Percentiles rank a stretch among this genome's conserved stretches.
Evolutionary conservation across 2,329 filamentous ascomycete species (phyloP).

Genomic region (Clathrospora elynae): DNA sequence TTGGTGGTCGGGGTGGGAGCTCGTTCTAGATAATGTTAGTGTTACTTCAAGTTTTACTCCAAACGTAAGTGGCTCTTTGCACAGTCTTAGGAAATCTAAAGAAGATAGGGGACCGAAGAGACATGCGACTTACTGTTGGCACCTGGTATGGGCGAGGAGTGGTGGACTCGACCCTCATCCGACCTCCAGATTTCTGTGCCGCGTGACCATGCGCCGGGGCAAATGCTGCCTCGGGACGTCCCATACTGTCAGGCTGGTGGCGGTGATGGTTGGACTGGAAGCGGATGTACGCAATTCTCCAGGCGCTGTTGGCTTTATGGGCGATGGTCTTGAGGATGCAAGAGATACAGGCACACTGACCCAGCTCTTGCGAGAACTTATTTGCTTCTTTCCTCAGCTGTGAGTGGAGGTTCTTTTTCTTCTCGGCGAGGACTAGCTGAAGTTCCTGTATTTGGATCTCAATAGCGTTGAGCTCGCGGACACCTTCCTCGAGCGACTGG

Average conservation of each 20-base stretch:
- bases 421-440: slow-evolving; percentile 44
- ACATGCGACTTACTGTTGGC: slow-evolving; percentile 11
- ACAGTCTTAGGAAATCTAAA: too few relatives aligned
- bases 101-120: neutral
- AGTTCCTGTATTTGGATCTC: slow-evolving; percentile 48
- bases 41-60: too few relatives aligned
- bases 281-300: slow-evolving; percentile 37
- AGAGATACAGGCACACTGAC: slow-evolving; percentile 51
- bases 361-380: slow-evolving; percentile 47
- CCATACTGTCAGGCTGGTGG: slow-evolving; percentile 30
- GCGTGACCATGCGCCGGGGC: slow-evolving; percentile 22
- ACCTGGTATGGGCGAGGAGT: slow-evolving; percentile 23
- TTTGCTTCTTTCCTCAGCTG: slow-evolving; percentile 38
- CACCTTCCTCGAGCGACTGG: slow-evolving; percentile 45
- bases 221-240: slow-evolving; percentile 29
- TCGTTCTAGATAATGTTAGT: slow-evolving; percentile 12
- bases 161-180: slow-evolving; percentile 13
- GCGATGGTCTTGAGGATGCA: slow-evolving; percentile 51
- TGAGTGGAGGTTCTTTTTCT: slow-evolving; percentile 43
- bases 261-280: slow-evolving; percentile 33
- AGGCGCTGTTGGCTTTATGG: slow-evolving; percentile 45
- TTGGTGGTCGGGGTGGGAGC: slow-evolving; percentile 32
- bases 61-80: too few relatives aligned
- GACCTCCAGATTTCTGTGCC: slow-evolving; percentile 25
- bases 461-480: slow-evolving; percentile 50